Evolutionary conservation across 2,329 filamentous ascomycete species (phyloP).

Genomic region (Penicillium vulpinum): DNA sequence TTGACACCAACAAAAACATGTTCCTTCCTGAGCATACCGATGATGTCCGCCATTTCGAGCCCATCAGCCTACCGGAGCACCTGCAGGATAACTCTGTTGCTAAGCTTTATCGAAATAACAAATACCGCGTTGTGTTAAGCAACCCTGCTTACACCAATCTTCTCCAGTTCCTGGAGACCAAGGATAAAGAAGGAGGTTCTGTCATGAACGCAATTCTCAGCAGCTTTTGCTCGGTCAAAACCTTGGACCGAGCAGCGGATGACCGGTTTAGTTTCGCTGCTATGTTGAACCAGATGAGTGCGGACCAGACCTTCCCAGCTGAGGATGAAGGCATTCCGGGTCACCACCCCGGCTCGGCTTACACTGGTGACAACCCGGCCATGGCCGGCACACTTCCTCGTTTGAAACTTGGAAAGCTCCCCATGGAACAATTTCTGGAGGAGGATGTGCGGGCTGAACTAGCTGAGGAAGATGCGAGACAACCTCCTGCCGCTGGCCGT

Average conservation of each 20-base stretch:
- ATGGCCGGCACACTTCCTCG: slow-evolving; percentile 58
- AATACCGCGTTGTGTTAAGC: slow-evolving; percentile 88
- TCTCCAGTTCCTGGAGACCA: slow-evolving; percentile 85
- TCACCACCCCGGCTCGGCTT: slow-evolving; percentile 64
- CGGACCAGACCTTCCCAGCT: slow-evolving; percentile 58
- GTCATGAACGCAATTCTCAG: slow-evolving; percentile 74
- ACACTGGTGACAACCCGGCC: slow-evolving; percentile 57
- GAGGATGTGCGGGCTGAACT: slow-evolving; percentile 85
- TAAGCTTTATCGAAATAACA: slow-evolving; percentile 79
- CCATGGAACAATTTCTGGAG: slow-evolving; percentile 78
- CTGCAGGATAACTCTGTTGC: slow-evolving; percentile 73
- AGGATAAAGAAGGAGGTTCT: slow-evolving; percentile 75
- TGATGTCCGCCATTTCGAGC: slow-evolving; percentile 73
- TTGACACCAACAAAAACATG: slow-evolving; percentile 63
- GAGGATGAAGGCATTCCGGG: slow-evolving; percentile 70
- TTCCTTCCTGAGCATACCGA: slow-evolving; percentile 80
- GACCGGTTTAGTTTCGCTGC: slow-evolving; percentile 61
- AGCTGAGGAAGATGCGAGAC: slow-evolving; percentile 76
- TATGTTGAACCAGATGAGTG: slow-evolving; percentile 57
- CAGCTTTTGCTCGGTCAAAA: slow-evolving; percentile 59
- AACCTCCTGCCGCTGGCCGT: slow-evolving; percentile 70
- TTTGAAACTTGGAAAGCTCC: slow-evolving; percentile 76
- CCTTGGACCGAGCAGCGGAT: slow-evolving; percentile 58
- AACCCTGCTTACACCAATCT: slow-evolving; percentile 78
- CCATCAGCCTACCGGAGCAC: slow-evolving; percentile 75